phyloP scores from a whole-genome alignment of 345 rosid species.

The Aquilaria malaccensis region DNA sequence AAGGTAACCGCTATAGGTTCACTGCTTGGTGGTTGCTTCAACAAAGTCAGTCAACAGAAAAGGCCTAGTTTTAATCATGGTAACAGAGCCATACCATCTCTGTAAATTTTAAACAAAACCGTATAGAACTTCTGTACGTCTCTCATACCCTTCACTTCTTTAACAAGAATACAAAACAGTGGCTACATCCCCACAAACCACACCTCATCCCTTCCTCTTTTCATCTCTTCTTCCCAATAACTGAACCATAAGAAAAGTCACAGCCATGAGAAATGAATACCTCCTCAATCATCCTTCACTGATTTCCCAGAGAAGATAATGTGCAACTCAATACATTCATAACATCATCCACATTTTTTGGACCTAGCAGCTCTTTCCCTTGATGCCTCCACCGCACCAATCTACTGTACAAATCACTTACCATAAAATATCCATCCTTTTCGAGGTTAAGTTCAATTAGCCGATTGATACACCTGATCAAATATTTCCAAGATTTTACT shows the following conservation, averaged over 20 bases:
- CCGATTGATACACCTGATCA: constrained; percentile 52
- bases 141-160: no score
- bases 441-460: constrained; percentile 26
- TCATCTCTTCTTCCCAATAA: not conserved
- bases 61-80: no score
- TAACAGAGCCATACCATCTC: no score
- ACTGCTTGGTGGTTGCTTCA: no score
- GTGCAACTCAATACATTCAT: constrained; percentile 21
- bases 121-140: no score
- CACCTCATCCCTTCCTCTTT: no score
- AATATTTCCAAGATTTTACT: constrained; percentile 42
- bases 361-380: constrained; percentile 28
- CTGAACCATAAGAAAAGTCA: not conserved
- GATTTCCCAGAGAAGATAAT: constrained; percentile 13
- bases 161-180: not conserved
- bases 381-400: constrained; percentile 51
- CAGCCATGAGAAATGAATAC: not conserved
- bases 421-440: constrained; percentile 29
- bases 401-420: constrained; percentile 45
- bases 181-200: not conserved
- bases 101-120: not conserved
- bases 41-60: no score
- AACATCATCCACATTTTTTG: constrained; percentile 35
- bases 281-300: not conserved
- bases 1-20: no score